phyloP scores from a whole-genome alignment of 1,284 basidiomycete genomes.

The Pascua sp. region DNA sequence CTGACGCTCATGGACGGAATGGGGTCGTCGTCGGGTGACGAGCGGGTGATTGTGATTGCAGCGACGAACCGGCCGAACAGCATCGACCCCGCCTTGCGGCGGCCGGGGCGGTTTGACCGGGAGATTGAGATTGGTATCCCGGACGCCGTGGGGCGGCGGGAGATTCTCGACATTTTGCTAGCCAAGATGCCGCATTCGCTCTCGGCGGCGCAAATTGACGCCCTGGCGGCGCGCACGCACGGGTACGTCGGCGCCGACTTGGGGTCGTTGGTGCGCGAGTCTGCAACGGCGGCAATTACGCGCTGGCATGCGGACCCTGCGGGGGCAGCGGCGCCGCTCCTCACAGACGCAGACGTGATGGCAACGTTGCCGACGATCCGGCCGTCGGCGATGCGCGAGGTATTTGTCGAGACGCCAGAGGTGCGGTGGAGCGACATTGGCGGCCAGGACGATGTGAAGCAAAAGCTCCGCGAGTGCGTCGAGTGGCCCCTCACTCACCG shows the following conservation, averaged over 20 bases:
- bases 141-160: constrained; percentile 71
- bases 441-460: constrained; percentile 73
- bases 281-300: constrained; percentile 86
- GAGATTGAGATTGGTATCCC: constrained; percentile 98
- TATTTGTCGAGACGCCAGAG: constrained; percentile 81
- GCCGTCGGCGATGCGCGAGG: constrained; percentile 89
- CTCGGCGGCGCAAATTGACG: constrained; percentile 58
- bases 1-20: constrained; percentile 95
- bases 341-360: constrained; percentile 65
- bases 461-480: constrained; percentile 78
- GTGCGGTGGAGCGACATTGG: constrained; percentile 86
- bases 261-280: constrained; percentile 85
- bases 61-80: constrained; percentile 97
- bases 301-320: constrained; percentile 58
- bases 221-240: constrained; percentile 76
- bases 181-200: constrained; percentile 74
- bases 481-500: constrained; percentile 92
- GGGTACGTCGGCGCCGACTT: constrained; percentile 98
- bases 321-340: constrained; percentile 46
- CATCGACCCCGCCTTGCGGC: constrained; percentile 88
- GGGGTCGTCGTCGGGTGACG: constrained; percentile 50
- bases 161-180: constrained; percentile 80
- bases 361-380: constrained; percentile 72
- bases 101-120: constrained; percentile 92
- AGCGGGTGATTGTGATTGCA: constrained; percentile 84